Conservation (phyloP, 148 eudicot genomes). For the Cornus florida region DNA sequence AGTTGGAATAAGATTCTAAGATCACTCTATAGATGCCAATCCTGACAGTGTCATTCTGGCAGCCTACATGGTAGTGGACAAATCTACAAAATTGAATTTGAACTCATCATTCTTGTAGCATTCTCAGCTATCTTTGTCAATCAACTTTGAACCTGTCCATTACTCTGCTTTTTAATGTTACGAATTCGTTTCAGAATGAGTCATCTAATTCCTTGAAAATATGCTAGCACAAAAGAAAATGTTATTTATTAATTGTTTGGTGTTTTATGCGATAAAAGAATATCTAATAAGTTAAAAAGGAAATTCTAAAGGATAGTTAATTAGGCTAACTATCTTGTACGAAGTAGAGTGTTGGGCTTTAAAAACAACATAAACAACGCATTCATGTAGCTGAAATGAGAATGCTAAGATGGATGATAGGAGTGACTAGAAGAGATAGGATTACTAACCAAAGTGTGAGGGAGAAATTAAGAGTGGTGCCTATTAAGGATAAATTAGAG, state of each 20-base stretch:
- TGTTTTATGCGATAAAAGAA: no score
- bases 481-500: no score
- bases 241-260: neutral
- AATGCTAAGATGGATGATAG: no score
- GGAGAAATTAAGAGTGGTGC: no score
- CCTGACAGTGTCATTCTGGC: neutral
- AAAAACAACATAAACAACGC: no score
- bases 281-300: no score
- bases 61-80: neutral
- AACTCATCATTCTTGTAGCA: neutral
- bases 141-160: neutral
- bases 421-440: no score
- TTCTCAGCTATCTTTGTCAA: neutral
- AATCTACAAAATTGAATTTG: neutral
- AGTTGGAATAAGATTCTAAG: neutral
- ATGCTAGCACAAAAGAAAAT: neutral
- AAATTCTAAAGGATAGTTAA: no score
- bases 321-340: no score
- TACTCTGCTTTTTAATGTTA: neutral
- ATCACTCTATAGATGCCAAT: neutral
- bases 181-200: neutral
- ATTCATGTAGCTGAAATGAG: no score
- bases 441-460: no score
- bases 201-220: slow-evolving; percentile 1
- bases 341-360: no score